Percentiles rank a stretch among this genome's conserved stretches.
phyloP scores from a whole-genome alignment of 192 early-diverging fungal genomes.

The Mortierella alpina region DNA sequence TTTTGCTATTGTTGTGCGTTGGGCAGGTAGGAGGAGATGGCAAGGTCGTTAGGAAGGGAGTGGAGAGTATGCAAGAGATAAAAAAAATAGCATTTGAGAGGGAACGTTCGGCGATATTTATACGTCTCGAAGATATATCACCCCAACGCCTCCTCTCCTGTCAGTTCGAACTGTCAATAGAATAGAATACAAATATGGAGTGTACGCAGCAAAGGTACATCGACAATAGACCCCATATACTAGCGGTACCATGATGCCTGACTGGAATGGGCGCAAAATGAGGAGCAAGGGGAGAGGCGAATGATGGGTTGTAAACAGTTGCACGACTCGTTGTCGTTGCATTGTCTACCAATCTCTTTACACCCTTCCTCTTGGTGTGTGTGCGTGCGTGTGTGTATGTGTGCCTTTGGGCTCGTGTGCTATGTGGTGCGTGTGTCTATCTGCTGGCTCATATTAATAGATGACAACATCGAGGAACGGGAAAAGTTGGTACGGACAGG shows the following conservation, averaged over 20 bases:
- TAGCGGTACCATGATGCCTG: too few relatives aligned
- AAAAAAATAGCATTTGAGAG: not conserved
- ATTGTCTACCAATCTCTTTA: not conserved
- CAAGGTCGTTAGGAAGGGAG: too few relatives aligned
- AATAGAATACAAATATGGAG: too few relatives aligned
- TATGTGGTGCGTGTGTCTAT: not conserved
- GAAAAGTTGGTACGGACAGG: constrained; percentile 19
- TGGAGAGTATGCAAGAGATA: not conserved
- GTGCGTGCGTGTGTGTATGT: not conserved
- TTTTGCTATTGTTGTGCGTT: not conserved
- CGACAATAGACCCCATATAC: too few relatives aligned
- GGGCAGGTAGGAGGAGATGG: not conserved
- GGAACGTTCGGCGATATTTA: too few relatives aligned
- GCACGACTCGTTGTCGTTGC: too few relatives aligned
- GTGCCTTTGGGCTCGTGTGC: not conserved
- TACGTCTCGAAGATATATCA: too few relatives aligned
- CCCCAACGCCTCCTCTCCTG: too few relatives aligned
- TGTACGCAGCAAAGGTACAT: too few relatives aligned
- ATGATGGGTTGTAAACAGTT: not conserved
- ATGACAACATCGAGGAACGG: not conserved
- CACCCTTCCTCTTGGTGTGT: not conserved
- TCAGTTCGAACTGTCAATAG: too few relatives aligned
- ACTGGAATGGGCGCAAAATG: too few relatives aligned
- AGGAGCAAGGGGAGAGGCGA: too few relatives aligned
- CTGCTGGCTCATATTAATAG: constrained; percentile 5